These are phyloP conservation scores for Solanum peruvianum DNA, from an alignment of 257 asterid species.

Conservation along the genomic window DNA sequence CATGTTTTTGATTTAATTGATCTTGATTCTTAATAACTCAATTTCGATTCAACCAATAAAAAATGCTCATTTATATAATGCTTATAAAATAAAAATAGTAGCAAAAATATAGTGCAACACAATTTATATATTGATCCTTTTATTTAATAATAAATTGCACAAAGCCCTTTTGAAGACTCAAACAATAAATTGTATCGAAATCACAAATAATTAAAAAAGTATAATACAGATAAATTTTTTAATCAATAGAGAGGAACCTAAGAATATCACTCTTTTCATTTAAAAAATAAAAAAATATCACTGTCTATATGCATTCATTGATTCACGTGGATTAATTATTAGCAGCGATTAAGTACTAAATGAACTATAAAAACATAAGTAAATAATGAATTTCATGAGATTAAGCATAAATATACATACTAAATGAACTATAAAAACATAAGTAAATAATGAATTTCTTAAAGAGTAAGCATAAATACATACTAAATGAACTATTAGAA, in stretches of 20 bases:
- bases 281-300: neutral
- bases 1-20: too few species aligned
- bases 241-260: neutral
- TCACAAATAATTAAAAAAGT: too few species aligned
- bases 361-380: neutral
- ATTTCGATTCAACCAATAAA: neutral
- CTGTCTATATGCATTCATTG: neutral
- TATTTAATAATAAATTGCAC: too few species aligned
- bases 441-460: too few species aligned
- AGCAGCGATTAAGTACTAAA: neutral
- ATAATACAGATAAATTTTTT: too few species aligned
- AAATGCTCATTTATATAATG: neutral
- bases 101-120: neutral
- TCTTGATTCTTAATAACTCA: neutral
- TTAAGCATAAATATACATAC: neutral
- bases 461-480: too few species aligned
- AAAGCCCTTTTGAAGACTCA: neutral
- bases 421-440: neutral
- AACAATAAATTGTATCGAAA: too few species aligned
- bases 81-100: neutral
- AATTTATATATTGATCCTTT: neutral
- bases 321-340: too few species aligned
- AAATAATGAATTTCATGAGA: neutral
- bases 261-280: neutral
- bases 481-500: too few species aligned